These are phyloP conservation scores for Jackrogersella multiformis DNA, from an alignment of 495 filamentous ascomycete species.

Conservation along the genomic window DNA sequence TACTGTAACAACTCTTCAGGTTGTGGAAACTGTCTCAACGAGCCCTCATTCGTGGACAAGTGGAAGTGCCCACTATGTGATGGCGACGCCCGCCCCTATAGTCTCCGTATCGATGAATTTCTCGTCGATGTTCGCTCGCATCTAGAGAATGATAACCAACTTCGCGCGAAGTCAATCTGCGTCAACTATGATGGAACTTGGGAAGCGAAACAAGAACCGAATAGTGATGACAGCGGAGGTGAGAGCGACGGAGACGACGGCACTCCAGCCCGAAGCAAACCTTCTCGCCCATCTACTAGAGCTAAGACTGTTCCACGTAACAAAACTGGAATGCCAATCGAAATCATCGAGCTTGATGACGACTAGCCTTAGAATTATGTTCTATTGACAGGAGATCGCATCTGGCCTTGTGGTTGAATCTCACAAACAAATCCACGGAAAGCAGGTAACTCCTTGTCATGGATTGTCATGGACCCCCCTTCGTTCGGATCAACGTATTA, in stretches of 20 bases:
- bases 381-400: neutral
- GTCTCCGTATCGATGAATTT: conserved; percentile 74
- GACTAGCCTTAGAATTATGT: conserved; percentile 11
- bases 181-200: conserved; percentile 68
- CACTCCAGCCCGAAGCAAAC: neutral
- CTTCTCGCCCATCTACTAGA: neutral
- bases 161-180: conserved; percentile 65
- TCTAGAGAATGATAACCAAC: conserved; percentile 53
- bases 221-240: conserved; percentile 32
- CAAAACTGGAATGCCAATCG: conserved; percentile 10
- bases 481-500: neutral
- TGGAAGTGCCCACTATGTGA: conserved; percentile 87
- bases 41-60: conserved; percentile 70
- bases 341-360: conserved; percentile 44
- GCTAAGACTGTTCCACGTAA: conserved; percentile 5
- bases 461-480: no score
- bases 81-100: conserved; percentile 75
- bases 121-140: conserved; percentile 65
- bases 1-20: conserved; percentile 41
- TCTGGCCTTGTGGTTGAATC: no score
- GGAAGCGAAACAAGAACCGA: conserved; percentile 52
- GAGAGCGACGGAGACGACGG: conserved; percentile 33
- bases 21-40: conserved; percentile 47
- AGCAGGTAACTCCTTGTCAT: neutral
- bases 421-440: no score